phyloP scores from a whole-genome alignment of 2,329 filamentous ascomycete species.

The Venturia effusa region DNA sequence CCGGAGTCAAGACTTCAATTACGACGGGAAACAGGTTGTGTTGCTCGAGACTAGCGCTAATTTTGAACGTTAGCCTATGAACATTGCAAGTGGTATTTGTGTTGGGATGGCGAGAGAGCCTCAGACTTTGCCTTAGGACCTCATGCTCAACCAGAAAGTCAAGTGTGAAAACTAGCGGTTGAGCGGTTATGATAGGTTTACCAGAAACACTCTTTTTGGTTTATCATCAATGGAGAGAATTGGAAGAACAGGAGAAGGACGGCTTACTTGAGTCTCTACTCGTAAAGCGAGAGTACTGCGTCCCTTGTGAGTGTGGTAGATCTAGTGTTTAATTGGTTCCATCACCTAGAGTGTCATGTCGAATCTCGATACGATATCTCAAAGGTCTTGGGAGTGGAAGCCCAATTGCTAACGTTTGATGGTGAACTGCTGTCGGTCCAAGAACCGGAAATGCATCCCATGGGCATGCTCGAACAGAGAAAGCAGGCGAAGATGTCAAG shows the following conservation, averaged over 20 bases:
- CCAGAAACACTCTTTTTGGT: constrained; percentile 21
- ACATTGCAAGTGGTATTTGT: neutral
- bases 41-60: neutral
- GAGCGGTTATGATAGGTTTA: constrained; percentile 30
- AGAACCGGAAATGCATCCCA: no score
- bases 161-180: constrained; percentile 4
- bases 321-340: neutral
- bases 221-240: neutral
- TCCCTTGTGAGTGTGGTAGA: neutral
- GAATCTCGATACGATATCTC: neutral
- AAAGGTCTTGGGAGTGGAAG: neutral
- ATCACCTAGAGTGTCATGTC: neutral
- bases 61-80: neutral
- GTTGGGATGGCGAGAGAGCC: neutral
- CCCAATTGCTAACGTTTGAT: neutral
- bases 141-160: constrained; percentile 36
- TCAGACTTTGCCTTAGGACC: constrained; percentile 39
- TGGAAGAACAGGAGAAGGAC: neutral
- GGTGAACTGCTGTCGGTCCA: neutral
- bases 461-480: no score
- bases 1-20: no score
- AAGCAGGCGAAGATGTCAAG: no score
- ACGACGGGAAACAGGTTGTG: neutral
- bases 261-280: neutral
- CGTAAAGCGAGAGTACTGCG: no score